phyloP scores from a whole-genome alignment of 306 rosid genomes.

The Psophocarpus tetragonolobus region DNA sequence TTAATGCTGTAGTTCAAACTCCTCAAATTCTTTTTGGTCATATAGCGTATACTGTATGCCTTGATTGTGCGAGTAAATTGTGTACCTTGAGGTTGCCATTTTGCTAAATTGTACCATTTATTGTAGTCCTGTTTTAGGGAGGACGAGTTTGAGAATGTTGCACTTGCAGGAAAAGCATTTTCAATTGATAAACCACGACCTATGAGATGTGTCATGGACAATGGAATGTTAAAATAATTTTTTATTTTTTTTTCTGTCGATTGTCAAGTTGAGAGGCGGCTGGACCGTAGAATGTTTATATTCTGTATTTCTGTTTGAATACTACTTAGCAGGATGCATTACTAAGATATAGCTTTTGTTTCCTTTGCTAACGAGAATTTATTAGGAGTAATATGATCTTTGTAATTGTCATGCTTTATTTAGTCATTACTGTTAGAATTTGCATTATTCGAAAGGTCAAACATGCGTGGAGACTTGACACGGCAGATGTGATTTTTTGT shows the following conservation, averaged over 20 bases:
- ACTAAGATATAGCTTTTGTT: not conserved
- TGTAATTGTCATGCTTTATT: not conserved
- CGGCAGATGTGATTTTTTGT: not conserved
- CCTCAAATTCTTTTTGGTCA: constrained; percentile 50
- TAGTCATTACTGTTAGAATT: not conserved
- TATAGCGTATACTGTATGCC: constrained; percentile 42
- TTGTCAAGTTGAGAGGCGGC: constrained; percentile 15
- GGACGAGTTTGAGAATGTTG: constrained; percentile 40
- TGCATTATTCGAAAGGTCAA: not conserved
- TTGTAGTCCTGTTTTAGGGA: constrained; percentile 35
- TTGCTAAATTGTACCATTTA: constrained; percentile 24
- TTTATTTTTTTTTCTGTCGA: not conserved
- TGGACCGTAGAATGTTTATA: not conserved
- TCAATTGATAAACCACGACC: constrained; percentile 24
- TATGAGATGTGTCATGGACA: not conserved
- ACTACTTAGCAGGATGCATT: not conserved
- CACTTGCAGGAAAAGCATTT: constrained; percentile 32
- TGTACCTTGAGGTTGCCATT: constrained; percentile 34
- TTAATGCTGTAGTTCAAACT: constrained; percentile 26
- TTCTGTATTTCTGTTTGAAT: constrained; percentile 16
- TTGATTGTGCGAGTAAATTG: constrained; percentile 35
- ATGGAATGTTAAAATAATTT: constrained; percentile 13
- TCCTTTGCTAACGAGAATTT: not conserved
- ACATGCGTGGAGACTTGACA: not conserved
- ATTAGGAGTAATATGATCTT: not conserved